phyloP scores from a whole-genome alignment of 2,329 filamentous ascomycete species.

The Ceratocystis cacaofunesta region DNA sequence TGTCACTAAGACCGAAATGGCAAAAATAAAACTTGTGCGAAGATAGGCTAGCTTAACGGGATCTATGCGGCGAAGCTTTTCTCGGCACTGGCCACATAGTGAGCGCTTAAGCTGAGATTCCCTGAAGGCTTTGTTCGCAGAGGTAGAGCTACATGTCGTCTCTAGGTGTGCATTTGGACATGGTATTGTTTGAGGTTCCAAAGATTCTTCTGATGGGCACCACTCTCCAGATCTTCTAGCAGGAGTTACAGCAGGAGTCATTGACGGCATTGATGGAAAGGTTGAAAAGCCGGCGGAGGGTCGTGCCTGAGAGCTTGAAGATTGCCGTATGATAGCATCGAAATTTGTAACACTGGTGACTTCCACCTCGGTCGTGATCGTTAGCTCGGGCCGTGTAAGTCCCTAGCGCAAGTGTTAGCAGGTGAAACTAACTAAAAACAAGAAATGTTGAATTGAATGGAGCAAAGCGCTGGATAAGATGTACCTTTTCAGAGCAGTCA shows the following conservation, averaged over 20 bases:
- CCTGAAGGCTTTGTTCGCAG: slow-evolving; percentile 12
- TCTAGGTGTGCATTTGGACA: slow-evolving; percentile 18
- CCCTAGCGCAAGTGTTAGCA: slow-evolving; percentile 18
- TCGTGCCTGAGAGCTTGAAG: not conserved
- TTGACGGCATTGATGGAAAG: not conserved
- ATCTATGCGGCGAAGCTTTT: slow-evolving; percentile 32
- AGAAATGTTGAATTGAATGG: not conserved
- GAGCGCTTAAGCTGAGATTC: slow-evolving; percentile 17
- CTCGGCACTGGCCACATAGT: slow-evolving; percentile 20
- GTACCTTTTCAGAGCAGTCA: slow-evolving; percentile 26
- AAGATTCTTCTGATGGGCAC: slow-evolving; percentile 9
- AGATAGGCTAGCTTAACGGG: slow-evolving; percentile 47
- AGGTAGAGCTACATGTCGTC: slow-evolving; percentile 21
- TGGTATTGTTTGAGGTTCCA: slow-evolving; percentile 9
- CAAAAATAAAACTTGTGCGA: slow-evolving; percentile 46
- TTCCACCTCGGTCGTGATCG: slow-evolving; percentile 36
- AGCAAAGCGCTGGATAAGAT: not conserved
- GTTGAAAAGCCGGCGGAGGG: slow-evolving; percentile 1
- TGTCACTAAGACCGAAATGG: slow-evolving; percentile 44
- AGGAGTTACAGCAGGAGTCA: not conserved
- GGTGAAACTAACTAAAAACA: not conserved
- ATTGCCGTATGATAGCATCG: slow-evolving; percentile 3
- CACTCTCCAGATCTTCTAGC: slow-evolving; percentile 7
- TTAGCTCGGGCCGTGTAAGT: slow-evolving; percentile 25
- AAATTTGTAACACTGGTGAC: slow-evolving; percentile 9